phyloP scores from a whole-genome alignment of 1,284 basidiomycete species.

The Coniferiporia weirii region DNA sequence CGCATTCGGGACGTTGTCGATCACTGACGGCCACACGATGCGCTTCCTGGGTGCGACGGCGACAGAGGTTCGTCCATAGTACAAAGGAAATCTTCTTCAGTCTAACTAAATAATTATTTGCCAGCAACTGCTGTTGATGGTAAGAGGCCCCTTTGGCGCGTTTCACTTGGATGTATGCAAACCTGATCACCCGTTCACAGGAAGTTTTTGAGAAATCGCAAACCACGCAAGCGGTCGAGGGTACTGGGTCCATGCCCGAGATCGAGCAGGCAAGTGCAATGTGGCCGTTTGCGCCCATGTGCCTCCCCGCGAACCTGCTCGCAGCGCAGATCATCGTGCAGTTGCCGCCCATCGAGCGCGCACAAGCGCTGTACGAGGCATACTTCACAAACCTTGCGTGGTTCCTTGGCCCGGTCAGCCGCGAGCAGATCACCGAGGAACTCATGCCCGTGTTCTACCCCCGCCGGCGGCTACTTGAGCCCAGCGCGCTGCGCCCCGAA shows the following conservation, averaged over 20 bases:
- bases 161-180: no score
- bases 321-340: slow-evolving; percentile 17
- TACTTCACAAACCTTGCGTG: slow-evolving; percentile 20
- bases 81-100: no score
- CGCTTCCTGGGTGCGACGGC: slow-evolving; percentile 8
- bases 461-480: neutral
- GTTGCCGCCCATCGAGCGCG: slow-evolving; percentile 18
- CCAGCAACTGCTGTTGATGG: no score
- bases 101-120: no score
- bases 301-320: slow-evolving; percentile 1
- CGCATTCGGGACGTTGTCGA: slow-evolving; percentile 19
- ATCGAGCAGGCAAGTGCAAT: slow-evolving; percentile 3
- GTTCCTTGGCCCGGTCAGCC: slow-evolving; percentile 14
- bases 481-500: neutral
- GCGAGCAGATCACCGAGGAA: slow-evolving; percentile 16
- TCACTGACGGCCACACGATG: slow-evolving; percentile 6
- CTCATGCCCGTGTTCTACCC: slow-evolving; percentile 17
- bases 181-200: no score
- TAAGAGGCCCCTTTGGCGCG: no score
- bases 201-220: no score
- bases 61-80: neutral
- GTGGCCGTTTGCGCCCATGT: slow-evolving; percentile 15
- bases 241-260: neutral
- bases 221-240: no score
- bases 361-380: slow-evolving; percentile 17